These are phyloP conservation scores for Manihot esculenta DNA, from an alignment of 441 rosid species.

Conservation along the genomic window DNA sequence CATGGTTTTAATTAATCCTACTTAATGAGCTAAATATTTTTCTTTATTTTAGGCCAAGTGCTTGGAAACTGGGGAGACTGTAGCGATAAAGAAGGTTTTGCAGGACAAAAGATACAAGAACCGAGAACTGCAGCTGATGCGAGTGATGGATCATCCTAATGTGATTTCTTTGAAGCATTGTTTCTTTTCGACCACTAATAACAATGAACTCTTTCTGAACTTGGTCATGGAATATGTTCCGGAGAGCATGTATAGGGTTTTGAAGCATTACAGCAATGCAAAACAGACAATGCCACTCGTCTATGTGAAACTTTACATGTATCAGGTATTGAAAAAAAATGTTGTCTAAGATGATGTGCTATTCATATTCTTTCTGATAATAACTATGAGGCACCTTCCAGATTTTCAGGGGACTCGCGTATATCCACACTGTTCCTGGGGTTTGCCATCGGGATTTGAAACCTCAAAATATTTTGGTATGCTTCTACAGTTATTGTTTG, in stretches of 20 bases:
- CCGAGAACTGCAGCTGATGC: slow-evolving; percentile 92
- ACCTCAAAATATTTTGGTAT: slow-evolving; percentile 97
- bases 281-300: slow-evolving; percentile 90
- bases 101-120: slow-evolving; percentile 96
- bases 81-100: slow-evolving; percentile 92
- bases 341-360: slow-evolving; percentile 11
- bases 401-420: slow-evolving; percentile 96
- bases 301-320: slow-evolving; percentile 82
- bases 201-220: slow-evolving; percentile 87
- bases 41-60: slow-evolving; percentile 64
- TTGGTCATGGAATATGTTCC: slow-evolving; percentile 98
- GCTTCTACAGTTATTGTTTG: slow-evolving; percentile 14
- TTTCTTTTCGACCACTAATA: slow-evolving; percentile 92
- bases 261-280: slow-evolving; percentile 78
- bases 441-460: slow-evolving; percentile 97
- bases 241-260: slow-evolving; percentile 83
- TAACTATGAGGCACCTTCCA: slow-evolving; percentile 29
- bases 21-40: slow-evolving; percentile 10
- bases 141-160: slow-evolving; percentile 94
- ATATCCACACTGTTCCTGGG: slow-evolving; percentile 83
- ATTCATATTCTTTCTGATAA: slow-evolving; percentile 5
- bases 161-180: slow-evolving; percentile 92
- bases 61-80: slow-evolving; percentile 94
- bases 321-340: slow-evolving; percentile 56
- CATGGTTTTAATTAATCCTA: too few relatives aligned